These are phyloP conservation scores for Iris pallida DNA, from an alignment of 116 monocot species.

Conservation along the genomic window DNA sequence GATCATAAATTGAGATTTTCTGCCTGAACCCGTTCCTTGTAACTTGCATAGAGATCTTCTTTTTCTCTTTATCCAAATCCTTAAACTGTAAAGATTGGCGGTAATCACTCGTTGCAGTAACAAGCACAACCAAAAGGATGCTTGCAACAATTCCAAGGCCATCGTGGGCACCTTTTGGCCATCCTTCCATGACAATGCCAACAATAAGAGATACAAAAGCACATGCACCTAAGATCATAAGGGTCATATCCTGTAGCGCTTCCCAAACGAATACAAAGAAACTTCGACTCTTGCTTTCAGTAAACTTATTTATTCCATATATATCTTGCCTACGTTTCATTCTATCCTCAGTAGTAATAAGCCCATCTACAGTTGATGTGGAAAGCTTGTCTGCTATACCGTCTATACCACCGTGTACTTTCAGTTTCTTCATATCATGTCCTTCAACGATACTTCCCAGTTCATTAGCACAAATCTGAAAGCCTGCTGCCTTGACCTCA, in stretches of 20 bases:
- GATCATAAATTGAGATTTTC: conserved; percentile 64
- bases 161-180: conserved; percentile 65
- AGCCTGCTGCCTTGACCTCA: conserved; percentile 43
- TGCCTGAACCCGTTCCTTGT: conserved; percentile 63
- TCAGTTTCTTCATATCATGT: conserved; percentile 54
- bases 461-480: conserved; percentile 56
- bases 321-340: conserved; percentile 40
- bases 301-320: conserved; percentile 49
- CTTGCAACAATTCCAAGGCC: conserved; percentile 61
- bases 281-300: conserved; percentile 32
- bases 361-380: conserved; percentile 32
- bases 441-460: conserved; percentile 65
- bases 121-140: conserved; percentile 59
- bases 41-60: conserved; percentile 65
- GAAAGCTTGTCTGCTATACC: conserved; percentile 55
- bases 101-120: conserved; percentile 76
- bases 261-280: conserved; percentile 63
- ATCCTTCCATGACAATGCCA: conserved; percentile 53
- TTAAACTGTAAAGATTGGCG: conserved; percentile 72
- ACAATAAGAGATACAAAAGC: conserved; percentile 51
- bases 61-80: conserved; percentile 81
- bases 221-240: conserved; percentile 38
- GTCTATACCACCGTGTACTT: conserved; percentile 43
- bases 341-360: conserved; percentile 21
- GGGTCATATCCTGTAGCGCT: conserved; percentile 51